Evolutionary conservation across 2,329 filamentous ascomycete species (phyloP).

Genomic region (Xylariomycetidae sp.): DNA sequence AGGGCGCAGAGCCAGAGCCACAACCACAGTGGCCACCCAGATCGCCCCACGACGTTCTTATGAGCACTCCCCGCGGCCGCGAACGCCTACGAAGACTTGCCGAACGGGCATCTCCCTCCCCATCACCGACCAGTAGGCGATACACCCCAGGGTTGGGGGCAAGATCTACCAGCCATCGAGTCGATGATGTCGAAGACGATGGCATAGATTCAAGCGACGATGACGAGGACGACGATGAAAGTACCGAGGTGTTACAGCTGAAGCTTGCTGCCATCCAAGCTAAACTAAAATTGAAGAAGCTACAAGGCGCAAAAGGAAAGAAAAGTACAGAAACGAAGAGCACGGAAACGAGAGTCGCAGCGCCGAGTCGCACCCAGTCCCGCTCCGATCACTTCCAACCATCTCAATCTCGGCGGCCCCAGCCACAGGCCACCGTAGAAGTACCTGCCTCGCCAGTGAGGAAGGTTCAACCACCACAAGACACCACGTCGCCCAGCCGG

Average conservation of each 20-base stretch:
- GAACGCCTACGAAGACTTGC: slow-evolving; percentile 65
- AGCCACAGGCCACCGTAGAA: slow-evolving; percentile 46
- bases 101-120: slow-evolving; percentile 60
- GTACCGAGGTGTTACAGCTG: slow-evolving; percentile 79
- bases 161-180: too few species aligned
- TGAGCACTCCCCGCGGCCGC: slow-evolving; percentile 71
- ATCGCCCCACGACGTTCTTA: slow-evolving; percentile 58
- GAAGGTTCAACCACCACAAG: slow-evolving; percentile 41
- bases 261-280: slow-evolving; percentile 86
- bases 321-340: slow-evolving; percentile 12
- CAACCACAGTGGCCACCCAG: slow-evolving; percentile 61
- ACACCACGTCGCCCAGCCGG: slow-evolving; percentile 70
- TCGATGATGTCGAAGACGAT: too few species aligned
- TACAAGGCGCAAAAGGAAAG: slow-evolving; percentile 59
- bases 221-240: slow-evolving; percentile 46
- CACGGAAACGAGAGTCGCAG: slow-evolving; percentile 10
- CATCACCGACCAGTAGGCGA: slow-evolving; percentile 57
- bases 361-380: slow-evolving; percentile 14
- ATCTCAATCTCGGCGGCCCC: slow-evolving; percentile 15
- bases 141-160: slow-evolving; percentile 28
- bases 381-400: slow-evolving; percentile 11
- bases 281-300: slow-evolving; percentile 76
- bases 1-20: slow-evolving; percentile 35
- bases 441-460: slow-evolving; percentile 72
- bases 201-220: too few species aligned